Conservation (phyloP, 495 filamentous ascomycete genomes). For the Penicillium simplicissimum region DNA sequence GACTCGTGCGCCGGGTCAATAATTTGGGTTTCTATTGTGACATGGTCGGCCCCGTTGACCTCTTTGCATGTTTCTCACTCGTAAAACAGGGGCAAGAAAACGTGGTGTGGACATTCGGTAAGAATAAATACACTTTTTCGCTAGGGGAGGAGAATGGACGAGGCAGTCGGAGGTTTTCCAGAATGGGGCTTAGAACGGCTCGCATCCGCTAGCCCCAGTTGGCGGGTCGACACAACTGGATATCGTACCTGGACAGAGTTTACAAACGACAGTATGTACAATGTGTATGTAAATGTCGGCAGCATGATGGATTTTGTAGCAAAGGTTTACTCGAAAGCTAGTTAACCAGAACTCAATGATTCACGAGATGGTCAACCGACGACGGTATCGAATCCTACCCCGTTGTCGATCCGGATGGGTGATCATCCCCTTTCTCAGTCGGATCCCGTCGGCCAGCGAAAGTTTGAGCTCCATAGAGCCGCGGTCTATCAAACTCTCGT, state of each 20-base stretch:
- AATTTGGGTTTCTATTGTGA: neutral
- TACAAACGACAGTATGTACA: too few relatives aligned
- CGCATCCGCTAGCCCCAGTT: slow-evolving; percentile 15
- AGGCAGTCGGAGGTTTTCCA: slow-evolving; percentile 28
- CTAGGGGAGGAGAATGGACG: slow-evolving; percentile 12
- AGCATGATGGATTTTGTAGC: neutral
- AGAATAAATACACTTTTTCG: slow-evolving; percentile 24
- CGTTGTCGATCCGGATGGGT: slow-evolving; percentile 9
- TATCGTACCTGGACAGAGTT: neutral
- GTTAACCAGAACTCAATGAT: neutral
- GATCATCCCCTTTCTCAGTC: slow-evolving; percentile 6
- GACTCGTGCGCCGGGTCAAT: neutral
- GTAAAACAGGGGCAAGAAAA: neutral
- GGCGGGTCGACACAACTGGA: slow-evolving; percentile 2
- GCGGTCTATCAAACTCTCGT: neutral
- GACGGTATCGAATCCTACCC: slow-evolving; percentile 2
- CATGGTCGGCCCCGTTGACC: slow-evolving; percentile 15
- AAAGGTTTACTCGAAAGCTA: neutral
- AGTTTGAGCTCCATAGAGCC: neutral
- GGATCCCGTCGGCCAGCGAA: slow-evolving; percentile 9
- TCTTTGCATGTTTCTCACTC: neutral
- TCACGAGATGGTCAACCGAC: neutral
- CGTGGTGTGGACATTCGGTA: slow-evolving; percentile 4
- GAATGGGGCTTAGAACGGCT: slow-evolving; percentile 29
- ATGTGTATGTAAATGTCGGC: neutral